Base-by-base conservation (phyloP, 225 moss, liverwort and hornwort genomes). In the Polytrichum formosum region DNA sequence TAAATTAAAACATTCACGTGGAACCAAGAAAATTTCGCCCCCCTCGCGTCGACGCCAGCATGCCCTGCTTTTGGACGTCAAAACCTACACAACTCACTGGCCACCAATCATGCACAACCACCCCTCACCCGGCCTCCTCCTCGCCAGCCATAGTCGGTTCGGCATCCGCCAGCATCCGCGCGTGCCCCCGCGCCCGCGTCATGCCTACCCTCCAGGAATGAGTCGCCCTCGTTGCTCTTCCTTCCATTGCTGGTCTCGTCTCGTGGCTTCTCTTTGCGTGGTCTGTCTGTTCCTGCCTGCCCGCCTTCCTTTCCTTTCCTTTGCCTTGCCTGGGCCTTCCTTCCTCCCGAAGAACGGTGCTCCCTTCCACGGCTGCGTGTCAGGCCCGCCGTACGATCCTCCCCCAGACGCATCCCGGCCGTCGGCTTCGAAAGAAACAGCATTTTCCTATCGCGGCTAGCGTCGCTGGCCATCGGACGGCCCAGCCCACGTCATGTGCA, bases 401-500 rank as follows among this genome's bases (percentile, higher is more conserved):
- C 6, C 29, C 55, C 1, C n/a, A 18, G 68, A 22, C 33, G 58
- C 5, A 78, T 84, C 75, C 4, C 2, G 33, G 58, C 77, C 80
- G 69, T 69, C 53, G n/a, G 20, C 5, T 17, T 22, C 62, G 23
- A 71, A 33, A 67, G 67, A 67, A 53, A 54, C 22, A 67, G 67
- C 54, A 13, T 54, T 54, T 26, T 5, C 22, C 46, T 18, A 53
- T 10, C 8, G 9, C 27, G 54, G 67, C 67, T 55, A 54, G 67
- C 67, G 54, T 53, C 54, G n/a, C 0, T 13, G 1, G 2, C 1
- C 61, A 85, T 85, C 82, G 68, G 64, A 77, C 79, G 85, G 82
- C 28, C 18, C 67, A 30, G 74, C 56, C 73, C 35, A 85, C 77
- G 85, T 82, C 26, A 71, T 67, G 28, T 0, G 0, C 4, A 18